phyloP scores from a whole-genome alignment of 495 filamentous ascomycete genomes.

The Talaromyces borbonicus region DNA sequence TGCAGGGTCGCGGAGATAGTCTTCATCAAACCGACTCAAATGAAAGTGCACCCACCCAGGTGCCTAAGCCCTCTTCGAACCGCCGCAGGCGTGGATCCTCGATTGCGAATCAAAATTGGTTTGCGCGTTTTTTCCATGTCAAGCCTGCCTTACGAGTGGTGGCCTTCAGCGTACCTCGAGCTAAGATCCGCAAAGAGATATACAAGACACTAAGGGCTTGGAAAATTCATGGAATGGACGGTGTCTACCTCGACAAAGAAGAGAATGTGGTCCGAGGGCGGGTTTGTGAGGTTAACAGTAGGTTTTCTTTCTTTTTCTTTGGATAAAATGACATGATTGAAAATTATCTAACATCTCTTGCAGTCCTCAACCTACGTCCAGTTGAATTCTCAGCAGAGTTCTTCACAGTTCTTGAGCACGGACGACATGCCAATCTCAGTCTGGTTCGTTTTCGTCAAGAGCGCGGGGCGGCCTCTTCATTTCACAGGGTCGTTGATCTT shows the following conservation, averaged over 20 bases:
- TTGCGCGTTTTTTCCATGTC: conserved; percentile 78
- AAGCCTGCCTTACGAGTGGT: conserved; percentile 68
- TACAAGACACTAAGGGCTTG: conserved; percentile 64
- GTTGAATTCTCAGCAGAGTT: conserved; percentile 75
- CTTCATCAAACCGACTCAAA: not conserved
- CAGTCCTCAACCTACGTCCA: conserved; percentile 65
- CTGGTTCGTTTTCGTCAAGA: conserved; percentile 82
- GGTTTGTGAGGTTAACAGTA: conserved; percentile 68
- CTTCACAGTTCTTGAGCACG: conserved; percentile 74
- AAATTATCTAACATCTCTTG: too few species aligned
- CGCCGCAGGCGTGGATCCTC: conserved; percentile 1
- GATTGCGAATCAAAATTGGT: conserved; percentile 54
- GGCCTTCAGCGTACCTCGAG: conserved; percentile 60
- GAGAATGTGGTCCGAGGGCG: conserved; percentile 64
- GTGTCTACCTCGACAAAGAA: conserved; percentile 63
- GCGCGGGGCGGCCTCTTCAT: conserved; percentile 74
- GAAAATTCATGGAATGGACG: conserved; percentile 66
- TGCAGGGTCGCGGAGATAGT: not conserved
- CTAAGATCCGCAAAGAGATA: conserved; percentile 64
- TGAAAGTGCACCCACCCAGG: not conserved
- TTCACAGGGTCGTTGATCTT: conserved; percentile 71
- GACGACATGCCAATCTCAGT: conserved; percentile 54
- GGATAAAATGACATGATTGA: not conserved
- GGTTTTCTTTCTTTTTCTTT: conserved; percentile 25
- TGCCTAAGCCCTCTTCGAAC: not conserved